Conservation (phyloP, 176 grass and related monocot species). For the Bothriochloa decipiens region DNA sequence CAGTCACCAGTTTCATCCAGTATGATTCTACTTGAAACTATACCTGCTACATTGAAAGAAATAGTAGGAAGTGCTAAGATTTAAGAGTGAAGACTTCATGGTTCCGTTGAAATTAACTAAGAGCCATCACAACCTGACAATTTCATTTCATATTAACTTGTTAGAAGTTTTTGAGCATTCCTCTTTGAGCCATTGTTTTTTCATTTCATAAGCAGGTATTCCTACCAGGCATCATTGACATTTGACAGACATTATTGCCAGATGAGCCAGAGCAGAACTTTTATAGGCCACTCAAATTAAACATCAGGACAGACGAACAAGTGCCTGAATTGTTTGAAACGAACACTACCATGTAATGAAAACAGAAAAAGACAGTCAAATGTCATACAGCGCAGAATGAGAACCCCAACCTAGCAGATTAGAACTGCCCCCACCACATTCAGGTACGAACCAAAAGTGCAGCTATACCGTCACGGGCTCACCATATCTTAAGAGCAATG, state of each 20-base stretch:
- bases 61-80: neutral
- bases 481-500: constrained; percentile 36
- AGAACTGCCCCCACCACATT: neutral
- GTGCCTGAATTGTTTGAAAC: neutral
- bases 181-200: constrained; percentile 5
- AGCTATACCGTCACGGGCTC: neutral
- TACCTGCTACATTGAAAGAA: constrained; percentile 22
- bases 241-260: neutral
- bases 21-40: constrained; percentile 23
- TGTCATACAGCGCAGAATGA: constrained; percentile 5
- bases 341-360: neutral
- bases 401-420: neutral
- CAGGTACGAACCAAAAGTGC: constrained; percentile 6
- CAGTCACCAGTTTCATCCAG: constrained; percentile 22
- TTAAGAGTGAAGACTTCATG: neutral
- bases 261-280: neutral
- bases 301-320: neutral
- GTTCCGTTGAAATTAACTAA: neutral
- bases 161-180: neutral
- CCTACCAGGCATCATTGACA: neutral
- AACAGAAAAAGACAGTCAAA: neutral
- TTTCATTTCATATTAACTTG: neutral
- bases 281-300: neutral
- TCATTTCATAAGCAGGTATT: neutral
- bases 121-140: neutral